These are phyloP conservation scores for Tetrapisispora taiwanensis DNA, from an alignment of 805 yeast species.

Conservation along the genomic window DNA sequence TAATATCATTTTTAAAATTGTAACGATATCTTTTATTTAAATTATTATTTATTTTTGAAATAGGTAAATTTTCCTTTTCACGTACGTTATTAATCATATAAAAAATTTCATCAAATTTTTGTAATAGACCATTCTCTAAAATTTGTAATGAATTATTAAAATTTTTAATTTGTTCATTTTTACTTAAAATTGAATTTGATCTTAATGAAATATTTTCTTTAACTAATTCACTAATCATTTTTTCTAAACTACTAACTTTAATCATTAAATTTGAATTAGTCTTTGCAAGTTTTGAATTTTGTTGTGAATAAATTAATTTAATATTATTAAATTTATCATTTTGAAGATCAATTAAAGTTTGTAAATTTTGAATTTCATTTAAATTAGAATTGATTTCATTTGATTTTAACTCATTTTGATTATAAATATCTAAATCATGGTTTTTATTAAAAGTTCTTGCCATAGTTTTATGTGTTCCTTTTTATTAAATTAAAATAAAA, in stretches of 20 bases:
- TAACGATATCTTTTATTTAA: not conserved
- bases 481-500: too few relatives aligned
- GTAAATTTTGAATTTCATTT: constrained; percentile 21
- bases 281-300: constrained; percentile 50
- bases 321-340: constrained; percentile 11
- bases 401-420: too few relatives aligned
- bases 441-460: not conserved
- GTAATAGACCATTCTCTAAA: constrained; percentile 35
- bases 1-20: not conserved
- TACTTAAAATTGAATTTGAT: constrained; percentile 28
- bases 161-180: constrained; percentile 24
- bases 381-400: not conserved
- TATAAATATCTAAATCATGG: not conserved
- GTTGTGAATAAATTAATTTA: constrained; percentile 24
- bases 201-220: constrained; percentile 40
- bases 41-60: not conserved
- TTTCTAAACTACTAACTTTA: constrained; percentile 44
- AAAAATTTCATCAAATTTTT: constrained; percentile 37
- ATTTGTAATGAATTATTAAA: constrained; percentile 31
- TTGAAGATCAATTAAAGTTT: constrained; percentile 21
- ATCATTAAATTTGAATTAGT: constrained; percentile 44
- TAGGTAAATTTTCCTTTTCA: constrained; percentile 32
- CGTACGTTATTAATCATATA: constrained; percentile 35
- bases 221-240: constrained; percentile 38
- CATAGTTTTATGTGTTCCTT: too few relatives aligned